Conservation (phyloP, 768 basidiomycete genomes). For the Amanita jacksonii region DNA sequence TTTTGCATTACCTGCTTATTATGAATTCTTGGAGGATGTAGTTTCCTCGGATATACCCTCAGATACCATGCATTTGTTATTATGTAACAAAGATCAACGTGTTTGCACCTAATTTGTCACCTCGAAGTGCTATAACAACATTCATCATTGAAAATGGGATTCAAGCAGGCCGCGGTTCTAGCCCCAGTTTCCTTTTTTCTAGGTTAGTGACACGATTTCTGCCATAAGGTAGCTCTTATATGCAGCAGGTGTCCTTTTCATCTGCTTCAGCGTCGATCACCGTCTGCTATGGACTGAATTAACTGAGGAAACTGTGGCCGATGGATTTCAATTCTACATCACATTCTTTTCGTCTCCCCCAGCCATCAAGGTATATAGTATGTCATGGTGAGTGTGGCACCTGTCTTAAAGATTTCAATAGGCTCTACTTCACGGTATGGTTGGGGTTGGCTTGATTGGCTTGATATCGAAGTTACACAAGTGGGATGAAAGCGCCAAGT, state of each 20-base stretch:
- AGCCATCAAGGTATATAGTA: slow-evolving; percentile 71
- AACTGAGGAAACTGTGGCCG: slow-evolving; percentile 53
- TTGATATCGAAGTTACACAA: slow-evolving; percentile 70
- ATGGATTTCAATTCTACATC: slow-evolving; percentile 84
- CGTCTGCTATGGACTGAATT: slow-evolving; percentile 65
- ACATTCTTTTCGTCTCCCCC: slow-evolving; percentile 91
- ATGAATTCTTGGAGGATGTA: too few relatives aligned
- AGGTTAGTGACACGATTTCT: slow-evolving; percentile 38
- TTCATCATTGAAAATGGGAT: slow-evolving; percentile 51
- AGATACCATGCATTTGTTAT: too few relatives aligned
- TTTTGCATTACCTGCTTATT: too few relatives aligned
- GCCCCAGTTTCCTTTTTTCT: slow-evolving; percentile 86
- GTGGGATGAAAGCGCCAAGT: slow-evolving; percentile 91
- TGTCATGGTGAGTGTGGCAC: background rate
- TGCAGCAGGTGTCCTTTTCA: slow-evolving; percentile 62
- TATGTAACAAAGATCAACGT: too few relatives aligned
- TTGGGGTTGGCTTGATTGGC: slow-evolving; percentile 67
- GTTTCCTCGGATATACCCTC: too few relatives aligned
- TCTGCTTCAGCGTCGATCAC: slow-evolving; percentile 84
- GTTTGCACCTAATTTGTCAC: background rate
- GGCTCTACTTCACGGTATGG: slow-evolving; percentile 83
- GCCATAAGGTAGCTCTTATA: background rate
- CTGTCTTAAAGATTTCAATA: slow-evolving; percentile 18
- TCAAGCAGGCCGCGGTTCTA: slow-evolving; percentile 82
- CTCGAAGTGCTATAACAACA: background rate